Evolutionary conservation across 164 flowering plant genomes (phyloP), one percentile per base, ranked within the genome.

Genomic region (Brasenia schreberi): DNA sequence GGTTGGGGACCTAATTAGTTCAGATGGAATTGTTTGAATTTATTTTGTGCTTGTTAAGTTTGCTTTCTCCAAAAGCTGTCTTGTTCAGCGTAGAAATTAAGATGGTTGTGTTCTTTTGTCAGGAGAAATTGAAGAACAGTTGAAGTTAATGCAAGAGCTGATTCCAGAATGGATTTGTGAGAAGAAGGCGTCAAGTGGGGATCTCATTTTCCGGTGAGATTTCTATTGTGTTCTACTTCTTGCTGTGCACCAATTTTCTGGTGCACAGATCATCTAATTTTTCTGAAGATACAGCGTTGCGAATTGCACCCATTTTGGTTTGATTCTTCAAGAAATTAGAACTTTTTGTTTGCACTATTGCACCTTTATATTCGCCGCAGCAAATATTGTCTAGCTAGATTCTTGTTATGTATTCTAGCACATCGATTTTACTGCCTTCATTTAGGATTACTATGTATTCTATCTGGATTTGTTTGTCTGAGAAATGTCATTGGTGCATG

Each of bases 51-150:
- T 19, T 7, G 62, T 60, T n/a, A 7, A 9, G 2, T 60, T 17
- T 61, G 63, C 3, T 61, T 23, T 18, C 9, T 61, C 27, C 7
- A 11, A n/a, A 7, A 2, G 7, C 10, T 18, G 7, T 11, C 63
- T 61, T 9, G 9, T 12, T 61, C 18, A 7, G 63, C 33, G n/a
- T 61, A 18, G 19, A 60, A n/a, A 60, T 61, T 7, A 18, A 18
- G n/a, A 18, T 33, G 18, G 12, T 61, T 23, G 4, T 61, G 63
- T 61, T 7, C 18, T 61, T 12, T 63, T 16, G 4, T 66, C 82
- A 84, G 97, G 77, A 63, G 97, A 91, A 73, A 81, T 81, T 64
- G 89, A 82, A 77, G 91, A 91, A 59, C 90, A 85, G 74, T 79
- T 88, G 18, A 73, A 67, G 43, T 66, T 87, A 70, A 44, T 91